phyloP scores from a whole-genome alignment of 78 protist genomes.

The Polysphondylium violaceum region DNA sequence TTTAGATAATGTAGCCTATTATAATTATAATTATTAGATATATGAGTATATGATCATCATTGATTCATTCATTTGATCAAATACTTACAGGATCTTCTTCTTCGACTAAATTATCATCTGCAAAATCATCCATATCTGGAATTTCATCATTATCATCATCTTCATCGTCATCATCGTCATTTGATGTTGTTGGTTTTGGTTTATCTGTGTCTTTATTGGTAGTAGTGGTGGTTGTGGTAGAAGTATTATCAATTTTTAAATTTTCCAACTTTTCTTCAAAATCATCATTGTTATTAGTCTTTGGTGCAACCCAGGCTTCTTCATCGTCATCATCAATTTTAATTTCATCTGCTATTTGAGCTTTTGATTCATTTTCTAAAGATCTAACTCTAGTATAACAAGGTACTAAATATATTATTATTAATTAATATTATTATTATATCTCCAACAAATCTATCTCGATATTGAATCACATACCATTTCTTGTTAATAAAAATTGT shows the following conservation, averaged over 20 bases:
- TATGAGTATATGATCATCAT: background rate
- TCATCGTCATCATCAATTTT: slow-evolving; percentile 55
- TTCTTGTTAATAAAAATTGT: slow-evolving; percentile 91
- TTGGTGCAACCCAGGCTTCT: slow-evolving; percentile 69
- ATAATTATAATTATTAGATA: background rate
- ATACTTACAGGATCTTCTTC: slow-evolving; percentile 80
- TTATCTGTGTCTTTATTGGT: background rate
- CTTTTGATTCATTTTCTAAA: slow-evolving; percentile 58
- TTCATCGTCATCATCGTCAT: slow-evolving; percentile 76
- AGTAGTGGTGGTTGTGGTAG: slow-evolving; percentile 39
- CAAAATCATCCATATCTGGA: slow-evolving; percentile 91
- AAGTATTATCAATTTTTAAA: slow-evolving; percentile 24
- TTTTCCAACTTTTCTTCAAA: slow-evolving; percentile 23
- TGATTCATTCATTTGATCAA: too few relatives aligned
- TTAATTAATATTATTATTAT: background rate
- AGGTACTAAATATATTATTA: slow-evolving; percentile 23
- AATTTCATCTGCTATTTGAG: slow-evolving; percentile 40
- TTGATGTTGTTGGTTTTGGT: background rate
- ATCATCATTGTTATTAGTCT: slow-evolving; percentile 1
- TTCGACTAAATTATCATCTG: slow-evolving; percentile 83
- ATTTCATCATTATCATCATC: slow-evolving; percentile 86
- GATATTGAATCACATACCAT: slow-evolving; percentile 70
- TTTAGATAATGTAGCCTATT: slow-evolving; percentile 25
- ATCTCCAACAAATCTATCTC: background rate
- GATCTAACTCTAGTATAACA: slow-evolving; percentile 72